Percentiles rank a stretch among this genome's conserved stretches.
These are phyloP conservation scores for Blumeria graminis DNA, from an alignment of 2,329 filamentous ascomycete species.

Conservation along the genomic window DNA sequence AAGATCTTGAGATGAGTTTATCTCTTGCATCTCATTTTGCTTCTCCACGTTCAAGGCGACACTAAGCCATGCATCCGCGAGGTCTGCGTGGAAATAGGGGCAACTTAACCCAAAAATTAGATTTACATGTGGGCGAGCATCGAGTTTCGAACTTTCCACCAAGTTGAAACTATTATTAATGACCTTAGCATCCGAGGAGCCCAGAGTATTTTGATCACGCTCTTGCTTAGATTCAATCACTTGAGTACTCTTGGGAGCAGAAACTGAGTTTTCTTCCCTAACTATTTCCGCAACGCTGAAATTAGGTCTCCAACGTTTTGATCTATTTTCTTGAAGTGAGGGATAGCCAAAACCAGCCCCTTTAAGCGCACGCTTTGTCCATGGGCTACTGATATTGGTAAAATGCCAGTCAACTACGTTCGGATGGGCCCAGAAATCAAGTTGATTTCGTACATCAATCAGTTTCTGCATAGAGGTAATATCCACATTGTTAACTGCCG, in stretches of 20 bases:
- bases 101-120: conserved; percentile 68
- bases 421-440: conserved; percentile 63
- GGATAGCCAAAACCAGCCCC: conserved; percentile 78
- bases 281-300: conserved; percentile 80
- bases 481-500: conserved; percentile 80
- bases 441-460: conserved; percentile 83
- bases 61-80: conserved; percentile 71
- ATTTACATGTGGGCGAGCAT: conserved; percentile 20
- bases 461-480: conserved; percentile 79
- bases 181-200: too few relatives aligned
- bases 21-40: conserved; percentile 17
- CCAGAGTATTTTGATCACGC: neutral
- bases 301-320: conserved; percentile 68
- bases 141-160: neutral
- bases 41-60: conserved; percentile 55
- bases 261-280: conserved; percentile 43
- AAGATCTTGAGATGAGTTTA: neutral
- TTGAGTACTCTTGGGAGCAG: conserved; percentile 36
- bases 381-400: conserved; percentile 77
- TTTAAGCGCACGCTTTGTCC: conserved; percentile 77
- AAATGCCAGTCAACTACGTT: conserved; percentile 86
- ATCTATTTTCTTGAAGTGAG: conserved; percentile 19
- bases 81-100: conserved; percentile 81
- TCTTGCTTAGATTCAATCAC: conserved; percentile 17
- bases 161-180: neutral